Percentiles rank a stretch among this genome's conserved stretches.
These are phyloP conservation scores for Fusarium piperis DNA, from an alignment of 2,329 filamentous ascomycete genomes.

Conservation along the genomic window DNA sequence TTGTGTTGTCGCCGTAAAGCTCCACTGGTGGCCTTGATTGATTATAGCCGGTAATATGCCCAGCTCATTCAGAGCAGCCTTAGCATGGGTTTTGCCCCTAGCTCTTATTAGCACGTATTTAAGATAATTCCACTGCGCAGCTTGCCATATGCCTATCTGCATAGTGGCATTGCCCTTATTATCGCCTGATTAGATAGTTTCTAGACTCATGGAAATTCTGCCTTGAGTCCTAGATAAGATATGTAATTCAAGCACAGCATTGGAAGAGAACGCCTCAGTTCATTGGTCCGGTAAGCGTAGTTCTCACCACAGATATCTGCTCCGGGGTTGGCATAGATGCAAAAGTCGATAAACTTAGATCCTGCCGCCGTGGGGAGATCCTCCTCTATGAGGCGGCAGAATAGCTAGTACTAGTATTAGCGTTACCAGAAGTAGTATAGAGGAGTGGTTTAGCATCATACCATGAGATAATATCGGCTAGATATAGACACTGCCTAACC, in stretches of 20 bases:
- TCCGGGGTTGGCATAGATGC: not conserved
- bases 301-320: not conserved
- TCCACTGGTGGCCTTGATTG: not conserved
- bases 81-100: not conserved
- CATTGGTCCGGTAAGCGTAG: not conserved
- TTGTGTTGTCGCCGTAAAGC: not conserved
- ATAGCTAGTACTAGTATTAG: not conserved
- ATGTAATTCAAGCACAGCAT: not conserved
- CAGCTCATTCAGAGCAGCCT: not conserved
- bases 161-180: not conserved
- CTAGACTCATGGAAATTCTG: not conserved
- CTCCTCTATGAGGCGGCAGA: not conserved
- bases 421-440: not conserved
- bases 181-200: not conserved
- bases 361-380: not conserved
- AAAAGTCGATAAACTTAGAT: not conserved
- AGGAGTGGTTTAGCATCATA: not conserved
- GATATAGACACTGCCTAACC: not conserved
- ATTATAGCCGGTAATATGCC: not conserved
- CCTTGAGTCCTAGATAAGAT: not conserved
- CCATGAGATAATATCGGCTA: not conserved
- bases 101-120: not conserved
- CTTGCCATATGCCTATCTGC: not conserved
- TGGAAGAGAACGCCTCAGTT: not conserved
- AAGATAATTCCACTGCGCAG: not conserved